A percentile compares a stretch with the other conserved stretches of the same genome.
Conservation (phyloP, 2,329 filamentous ascomycete species). For the Drechmeria coniospora region DNA sequence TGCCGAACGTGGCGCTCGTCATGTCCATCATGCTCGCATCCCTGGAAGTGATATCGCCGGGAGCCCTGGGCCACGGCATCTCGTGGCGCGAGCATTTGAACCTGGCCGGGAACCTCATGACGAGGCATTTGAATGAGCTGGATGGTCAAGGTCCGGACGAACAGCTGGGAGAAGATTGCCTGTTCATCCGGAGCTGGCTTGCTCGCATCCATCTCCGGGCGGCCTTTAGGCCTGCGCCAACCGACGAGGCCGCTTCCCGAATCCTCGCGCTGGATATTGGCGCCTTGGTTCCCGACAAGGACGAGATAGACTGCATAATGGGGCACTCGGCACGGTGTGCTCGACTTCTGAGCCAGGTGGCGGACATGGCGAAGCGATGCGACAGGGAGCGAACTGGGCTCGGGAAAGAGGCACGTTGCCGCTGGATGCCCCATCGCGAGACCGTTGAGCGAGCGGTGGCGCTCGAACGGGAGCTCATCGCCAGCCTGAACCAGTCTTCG, state of each 20-base stretch:
- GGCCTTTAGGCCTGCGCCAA: slow-evolving; percentile 44
- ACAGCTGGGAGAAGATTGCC: slow-evolving; percentile 42
- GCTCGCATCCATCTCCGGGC: slow-evolving; percentile 72
- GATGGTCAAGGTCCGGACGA: slow-evolving; percentile 15
- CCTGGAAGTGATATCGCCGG: slow-evolving; percentile 69
- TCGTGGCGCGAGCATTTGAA: slow-evolving; percentile 69
- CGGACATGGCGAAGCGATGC: slow-evolving; percentile 53
- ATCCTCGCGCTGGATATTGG: slow-evolving; percentile 1
- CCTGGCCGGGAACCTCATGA: slow-evolving; percentile 61
- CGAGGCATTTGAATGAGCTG: slow-evolving; percentile 34
- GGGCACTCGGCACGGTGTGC: slow-evolving; percentile 42
- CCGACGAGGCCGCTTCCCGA: not conserved
- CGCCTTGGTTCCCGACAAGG: slow-evolving; percentile 9
- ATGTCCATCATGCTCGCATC: slow-evolving; percentile 77
- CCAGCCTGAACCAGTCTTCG: slow-evolving; percentile 30
- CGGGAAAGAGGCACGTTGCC: slow-evolving; percentile 17
- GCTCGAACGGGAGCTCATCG: slow-evolving; percentile 45
- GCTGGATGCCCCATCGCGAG: slow-evolving; percentile 41
- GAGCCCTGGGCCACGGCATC: slow-evolving; percentile 65
- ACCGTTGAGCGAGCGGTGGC: slow-evolving; percentile 32
- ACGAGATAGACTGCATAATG: slow-evolving; percentile 71
- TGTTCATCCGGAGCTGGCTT: slow-evolving; percentile 71
- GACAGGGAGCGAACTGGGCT: slow-evolving; percentile 48
- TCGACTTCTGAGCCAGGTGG: slow-evolving; percentile 67
- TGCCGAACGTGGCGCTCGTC: slow-evolving; percentile 60